Evolutionary conservation across 345 rosid species (phyloP), one percentile per base, ranked within the genome.

Genomic region (Streptanthus diversifolius): DNA sequence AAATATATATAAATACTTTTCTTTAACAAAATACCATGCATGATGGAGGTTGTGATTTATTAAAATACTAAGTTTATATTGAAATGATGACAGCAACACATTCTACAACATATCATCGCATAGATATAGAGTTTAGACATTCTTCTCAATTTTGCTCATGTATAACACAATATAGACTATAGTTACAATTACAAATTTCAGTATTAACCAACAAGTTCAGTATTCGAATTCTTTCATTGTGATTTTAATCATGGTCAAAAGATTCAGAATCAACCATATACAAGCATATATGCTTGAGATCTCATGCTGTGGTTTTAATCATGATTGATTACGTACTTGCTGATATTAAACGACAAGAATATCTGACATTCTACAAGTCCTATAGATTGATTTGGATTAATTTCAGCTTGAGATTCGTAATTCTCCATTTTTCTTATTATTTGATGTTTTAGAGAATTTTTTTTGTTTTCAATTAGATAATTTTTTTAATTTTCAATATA

Each of bases 31-130:
- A 24, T 25, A 41, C 22, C 71, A 73, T 73, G 66, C 66, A 68
- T 73, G 64, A 73, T 36, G 49, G 58, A 45, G 65, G 51, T 54
- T 39, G 63, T 35, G 13, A n/a, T 22, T 63, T 72, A 63, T 58
- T 19, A 21, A n/a, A 29, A 12, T 1, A 53, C 6, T 5, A 40
- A 5, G 3, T 5, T 2, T 41, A 4, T 40, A 30, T 15, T 51
- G 41, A 49, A 36, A 35, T 22, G 14, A 70, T 32, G 6, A n/a
- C 18, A 47, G 10, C 35, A 24, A 2, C 55, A 69, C 32, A 29
- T 51, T 27, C 59, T 39, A 17, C 54, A 19, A 11, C 36, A 15
- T 52, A 36, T 24, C 7, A 24, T 15, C 32, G 18, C 12, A 13
- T 8, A 18, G 4, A 52, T 39, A 14, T 40, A 35, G 5, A 35